phyloP scores from a whole-genome alignment of 2,329 filamentous ascomycete genomes.

The Dichotomopilus funicola region DNA sequence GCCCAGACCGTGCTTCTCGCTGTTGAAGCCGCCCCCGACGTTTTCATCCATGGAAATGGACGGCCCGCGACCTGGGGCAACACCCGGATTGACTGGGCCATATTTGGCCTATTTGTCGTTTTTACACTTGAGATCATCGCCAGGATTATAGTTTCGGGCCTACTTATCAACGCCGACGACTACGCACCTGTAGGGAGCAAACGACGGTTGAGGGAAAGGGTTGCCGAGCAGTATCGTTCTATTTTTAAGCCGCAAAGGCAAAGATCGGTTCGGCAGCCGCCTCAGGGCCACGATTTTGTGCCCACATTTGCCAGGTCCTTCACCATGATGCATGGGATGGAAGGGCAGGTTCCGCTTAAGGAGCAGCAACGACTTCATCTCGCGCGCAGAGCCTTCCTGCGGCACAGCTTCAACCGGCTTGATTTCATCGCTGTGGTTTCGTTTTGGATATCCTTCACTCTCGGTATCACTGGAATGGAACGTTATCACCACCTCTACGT shows the following conservation, averaged over 20 bases:
- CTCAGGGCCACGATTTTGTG: conserved; percentile 35
- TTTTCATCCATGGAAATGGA: conserved; percentile 56
- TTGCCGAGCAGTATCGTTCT: conserved; percentile 68
- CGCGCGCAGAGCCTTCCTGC: conserved; percentile 82
- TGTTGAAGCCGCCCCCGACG: conserved; percentile 69
- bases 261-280: conserved; percentile 53
- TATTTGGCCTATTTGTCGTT: conserved; percentile 76
- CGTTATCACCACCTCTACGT: conserved; percentile 68
- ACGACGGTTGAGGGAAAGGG: conserved; percentile 64
- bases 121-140: conserved; percentile 82
- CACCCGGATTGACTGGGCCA: conserved; percentile 66
- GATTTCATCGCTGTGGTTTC: conserved; percentile 93
- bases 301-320: conserved; percentile 70
- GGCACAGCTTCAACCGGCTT: conserved; percentile 91
- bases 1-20: conserved; percentile 83
- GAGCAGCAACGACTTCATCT: conserved; percentile 79
- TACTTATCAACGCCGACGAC: conserved; percentile 82
- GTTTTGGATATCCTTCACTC: conserved; percentile 83
- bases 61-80: conserved; percentile 61
- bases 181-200: conserved; percentile 86
- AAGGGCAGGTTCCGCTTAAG: conserved; percentile 56
- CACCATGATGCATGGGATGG: conserved; percentile 63
- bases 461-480: conserved; percentile 66
- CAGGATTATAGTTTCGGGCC: conserved; percentile 85
- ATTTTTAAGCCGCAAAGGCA: conserved; percentile 79